A percentile compares a stretch with the other conserved stretches of the same genome.
These are phyloP conservation scores for Salvia sclarea DNA, from an alignment of 305 asterid genomes.

Conservation along the genomic window DNA sequence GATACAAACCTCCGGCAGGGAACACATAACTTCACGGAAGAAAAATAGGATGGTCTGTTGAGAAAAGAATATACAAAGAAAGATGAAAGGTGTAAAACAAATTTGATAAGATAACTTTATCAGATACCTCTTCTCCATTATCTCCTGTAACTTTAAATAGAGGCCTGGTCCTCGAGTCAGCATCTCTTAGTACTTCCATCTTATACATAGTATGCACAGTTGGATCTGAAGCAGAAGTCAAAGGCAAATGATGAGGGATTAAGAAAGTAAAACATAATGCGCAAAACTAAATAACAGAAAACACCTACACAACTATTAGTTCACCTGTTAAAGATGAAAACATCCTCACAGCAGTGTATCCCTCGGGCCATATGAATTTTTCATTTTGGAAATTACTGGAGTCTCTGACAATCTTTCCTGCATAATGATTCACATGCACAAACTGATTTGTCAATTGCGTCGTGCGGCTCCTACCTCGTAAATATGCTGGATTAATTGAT, in stretches of 20 bases:
- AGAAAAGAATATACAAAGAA: conserved; percentile 12
- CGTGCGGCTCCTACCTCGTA: conserved; percentile 10
- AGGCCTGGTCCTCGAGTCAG: conserved; percentile 61
- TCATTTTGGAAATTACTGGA: conserved; percentile 68
- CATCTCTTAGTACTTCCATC: conserved; percentile 86
- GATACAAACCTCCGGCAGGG: conserved; percentile 6
- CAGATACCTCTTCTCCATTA: conserved; percentile 77
- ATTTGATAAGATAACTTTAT: conserved; percentile 29
- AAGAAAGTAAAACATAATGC: conserved; percentile 22
- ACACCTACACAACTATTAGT: conserved; percentile 25
- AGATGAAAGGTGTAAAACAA: conserved; percentile 11
- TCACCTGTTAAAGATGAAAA: conserved; percentile 71
- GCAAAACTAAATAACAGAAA: conserved; percentile 25
- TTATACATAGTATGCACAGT: conserved; percentile 54
- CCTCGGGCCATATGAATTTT: conserved; percentile 81
- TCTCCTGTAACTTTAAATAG: conserved; percentile 77
- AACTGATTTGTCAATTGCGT: conserved; percentile 30
- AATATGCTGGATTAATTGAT: conserved; percentile 24
- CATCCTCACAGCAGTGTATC: conserved; percentile 80
- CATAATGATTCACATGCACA: conserved; percentile 37
- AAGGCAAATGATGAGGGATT: conserved; percentile 29
- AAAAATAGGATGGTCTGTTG: background rate
- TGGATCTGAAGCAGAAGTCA: conserved; percentile 62
- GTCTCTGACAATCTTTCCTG: conserved; percentile 83
- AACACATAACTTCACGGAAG: conserved; percentile 11